Base-by-base conservation (phyloP, 345 rosid genomes). In the Orychophragmus violaceus region DNA sequence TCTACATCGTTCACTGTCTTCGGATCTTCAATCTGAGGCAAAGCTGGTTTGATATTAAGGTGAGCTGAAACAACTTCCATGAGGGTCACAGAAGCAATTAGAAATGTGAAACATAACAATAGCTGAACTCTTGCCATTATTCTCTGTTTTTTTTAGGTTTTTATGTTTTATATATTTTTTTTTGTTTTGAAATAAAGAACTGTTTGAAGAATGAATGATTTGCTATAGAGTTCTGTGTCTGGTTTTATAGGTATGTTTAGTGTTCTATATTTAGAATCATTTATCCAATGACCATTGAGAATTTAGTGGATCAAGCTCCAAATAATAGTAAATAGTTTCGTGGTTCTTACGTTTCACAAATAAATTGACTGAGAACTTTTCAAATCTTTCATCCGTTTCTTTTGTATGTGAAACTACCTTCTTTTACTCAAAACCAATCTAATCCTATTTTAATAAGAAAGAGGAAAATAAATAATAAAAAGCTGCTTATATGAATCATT, bases 81-180 rank as follows among this genome's bases (percentile, higher is more conserved):
- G 16, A 65, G 53, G 6, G 62, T 8, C 28, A 42, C 71, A 0
- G 67, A 39, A 22, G 61, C 46, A 23, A 58, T 22, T 6, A 72
- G 24, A 16, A 59, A 1, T 14, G 62, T 59, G 71, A 66, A 58
- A 21, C 77, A 72, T 59, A 72, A 3, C 3, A 66, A 58, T 29
- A 72, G n/a, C 8, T 59, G 66, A 58, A 32, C 7, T 66, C 48
- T 59, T 58, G 77, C 71, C 77, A 72, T 72, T 64, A 35, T 71
- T 37, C 3, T 48, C 4, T 28, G 2, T 50, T 2, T 6, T 49
- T 16, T 50, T 2, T 6, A 0, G 5, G 13, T 13, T 53, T 5
- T 12, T 44, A 29, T 2, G 3, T 12, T 5, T 6, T 28, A 2
- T 28, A 8, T 16, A 27, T 9, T 51, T 3, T 14, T 14, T 24